Evolutionary conservation across 257 asterid species (phyloP).

Genomic region (Salvia miltiorrhiza): DNA sequence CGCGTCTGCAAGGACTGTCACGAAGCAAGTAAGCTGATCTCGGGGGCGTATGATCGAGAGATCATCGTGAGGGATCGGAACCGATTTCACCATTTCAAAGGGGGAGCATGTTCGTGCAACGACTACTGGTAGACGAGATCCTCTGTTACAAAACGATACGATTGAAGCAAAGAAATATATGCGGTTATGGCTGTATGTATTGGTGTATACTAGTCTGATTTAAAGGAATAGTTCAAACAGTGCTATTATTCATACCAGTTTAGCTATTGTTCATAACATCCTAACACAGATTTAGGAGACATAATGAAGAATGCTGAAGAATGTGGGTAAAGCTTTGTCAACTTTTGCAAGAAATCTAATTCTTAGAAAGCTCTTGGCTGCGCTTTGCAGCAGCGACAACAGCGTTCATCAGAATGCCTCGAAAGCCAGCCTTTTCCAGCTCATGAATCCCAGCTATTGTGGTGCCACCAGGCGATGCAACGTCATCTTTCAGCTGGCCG

Average conservation of each 20-base stretch:
- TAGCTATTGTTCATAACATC: neutral
- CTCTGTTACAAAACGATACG: neutral
- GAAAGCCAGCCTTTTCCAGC: conserved; percentile 84
- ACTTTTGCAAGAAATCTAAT: conserved; percentile 17
- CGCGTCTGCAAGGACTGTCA: conserved; percentile 83
- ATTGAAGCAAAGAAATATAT: too few relatives aligned
- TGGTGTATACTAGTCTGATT: neutral
- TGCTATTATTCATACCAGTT: neutral
- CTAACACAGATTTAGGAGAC: neutral
- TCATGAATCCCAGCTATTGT: conserved; percentile 92
- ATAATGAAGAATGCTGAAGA: neutral
- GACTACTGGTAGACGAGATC: conserved; percentile 58
- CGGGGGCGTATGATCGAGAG: conserved; percentile 56
- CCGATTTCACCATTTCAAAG: conserved; percentile 71
- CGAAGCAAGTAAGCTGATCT: conserved; percentile 61
- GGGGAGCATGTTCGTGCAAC: conserved; percentile 71
- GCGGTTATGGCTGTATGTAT: neutral
- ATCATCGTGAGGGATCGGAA: conserved; percentile 75
- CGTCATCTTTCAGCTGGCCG: conserved; percentile 95
- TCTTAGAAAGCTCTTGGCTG: conserved; percentile 66
- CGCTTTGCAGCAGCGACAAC: conserved; percentile 97
- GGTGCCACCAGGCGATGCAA: conserved; percentile 90
- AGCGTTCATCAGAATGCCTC: conserved; percentile 81
- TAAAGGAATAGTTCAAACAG: neutral
- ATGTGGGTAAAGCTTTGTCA: too few relatives aligned